Evolutionary conservation across 305 asterid species (phyloP).

Genomic region (Lippia alba): DNA sequence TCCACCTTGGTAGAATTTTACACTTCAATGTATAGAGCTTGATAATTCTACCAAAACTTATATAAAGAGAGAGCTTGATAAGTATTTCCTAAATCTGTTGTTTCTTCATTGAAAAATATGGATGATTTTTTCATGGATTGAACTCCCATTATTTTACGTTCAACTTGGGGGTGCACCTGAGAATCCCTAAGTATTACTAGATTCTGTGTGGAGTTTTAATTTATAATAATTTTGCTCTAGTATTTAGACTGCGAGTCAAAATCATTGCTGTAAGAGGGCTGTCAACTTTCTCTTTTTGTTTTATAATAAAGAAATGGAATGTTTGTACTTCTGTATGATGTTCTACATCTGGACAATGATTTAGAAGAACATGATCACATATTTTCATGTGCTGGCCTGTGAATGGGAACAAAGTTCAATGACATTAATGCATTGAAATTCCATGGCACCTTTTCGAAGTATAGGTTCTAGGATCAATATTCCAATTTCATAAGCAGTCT

Average conservation of each 20-base stretch:
- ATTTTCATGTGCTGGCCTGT: not conserved
- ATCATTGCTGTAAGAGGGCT: slow-evolving; percentile 11
- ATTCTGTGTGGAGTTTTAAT: slow-evolving; percentile 17
- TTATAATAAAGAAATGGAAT: not conserved
- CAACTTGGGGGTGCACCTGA: not conserved
- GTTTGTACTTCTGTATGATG: not conserved
- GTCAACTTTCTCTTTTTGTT: not conserved
- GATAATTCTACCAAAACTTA: not conserved
- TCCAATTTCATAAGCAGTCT: not conserved
- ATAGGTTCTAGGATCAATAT: not conserved
- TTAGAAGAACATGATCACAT: not conserved
- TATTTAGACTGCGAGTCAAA: not conserved
- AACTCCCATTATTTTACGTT: not conserved
- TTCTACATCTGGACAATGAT: no score
- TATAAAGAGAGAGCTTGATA: no score
- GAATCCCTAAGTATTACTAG: not conserved
- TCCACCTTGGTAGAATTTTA: not conserved
- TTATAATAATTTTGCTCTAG: not conserved
- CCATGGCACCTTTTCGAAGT: no score
- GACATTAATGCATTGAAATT: not conserved
- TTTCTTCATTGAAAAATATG: not conserved
- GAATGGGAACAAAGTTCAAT: slow-evolving; percentile 4
- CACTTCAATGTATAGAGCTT: not conserved
- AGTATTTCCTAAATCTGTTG: not conserved
- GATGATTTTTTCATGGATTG: not conserved